A percentile compares a stretch with the other conserved stretches of the same genome.
Evolutionary conservation across 2,329 filamentous ascomycete genomes (phyloP).

Genomic region (Cladophialophora chaetospira): DNA sequence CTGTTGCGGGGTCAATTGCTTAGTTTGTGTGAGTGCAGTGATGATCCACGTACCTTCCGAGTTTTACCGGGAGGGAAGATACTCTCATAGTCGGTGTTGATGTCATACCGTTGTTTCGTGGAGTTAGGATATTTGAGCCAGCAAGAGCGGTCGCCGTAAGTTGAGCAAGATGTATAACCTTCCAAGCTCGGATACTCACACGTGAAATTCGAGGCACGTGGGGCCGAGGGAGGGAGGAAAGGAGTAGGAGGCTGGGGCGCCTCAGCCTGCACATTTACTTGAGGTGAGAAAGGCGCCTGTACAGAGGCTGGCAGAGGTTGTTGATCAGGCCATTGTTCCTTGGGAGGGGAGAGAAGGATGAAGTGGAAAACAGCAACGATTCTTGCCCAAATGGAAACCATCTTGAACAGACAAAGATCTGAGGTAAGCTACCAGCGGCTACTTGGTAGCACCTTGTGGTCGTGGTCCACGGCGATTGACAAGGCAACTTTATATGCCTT

Average conservation of each 20-base stretch:
- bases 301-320: background rate
- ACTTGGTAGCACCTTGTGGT: background rate
- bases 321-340: background rate
- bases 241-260: background rate
- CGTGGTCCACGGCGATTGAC: background rate
- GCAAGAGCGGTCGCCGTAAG: constrained; percentile 1
- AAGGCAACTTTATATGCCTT: background rate
- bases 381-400: background rate
- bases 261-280: background rate
- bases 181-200: constrained; percentile 1
- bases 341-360: background rate
- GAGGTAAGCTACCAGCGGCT: too few relatives aligned
- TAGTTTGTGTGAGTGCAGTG: too few relatives aligned
- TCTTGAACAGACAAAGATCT: background rate
- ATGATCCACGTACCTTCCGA: too few relatives aligned
- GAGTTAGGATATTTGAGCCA: constrained; percentile 1
- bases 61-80: background rate
- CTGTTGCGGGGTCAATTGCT: too few relatives aligned
- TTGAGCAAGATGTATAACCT: background rate
- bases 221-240: background rate
- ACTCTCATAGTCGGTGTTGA: constrained; percentile 9
- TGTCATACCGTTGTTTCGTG: background rate
- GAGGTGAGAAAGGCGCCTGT: background rate
- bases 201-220: background rate
- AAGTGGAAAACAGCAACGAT: background rate